phyloP scores from a whole-genome alignment of 768 basidiomycete genomes.

The Suillus occidentalis region DNA sequence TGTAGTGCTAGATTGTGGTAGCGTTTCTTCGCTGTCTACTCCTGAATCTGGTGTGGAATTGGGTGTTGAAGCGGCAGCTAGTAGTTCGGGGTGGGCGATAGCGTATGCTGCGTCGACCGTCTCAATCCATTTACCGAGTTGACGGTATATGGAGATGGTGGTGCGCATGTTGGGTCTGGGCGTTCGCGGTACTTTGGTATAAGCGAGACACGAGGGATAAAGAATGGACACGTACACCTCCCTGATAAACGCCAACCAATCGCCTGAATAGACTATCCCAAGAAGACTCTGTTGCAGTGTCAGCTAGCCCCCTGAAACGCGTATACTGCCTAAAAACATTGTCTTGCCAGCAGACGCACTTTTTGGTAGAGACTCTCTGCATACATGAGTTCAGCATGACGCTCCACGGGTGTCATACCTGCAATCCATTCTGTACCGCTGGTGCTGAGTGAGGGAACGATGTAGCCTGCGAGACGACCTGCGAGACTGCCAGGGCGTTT shows the following conservation, averaged over 20 bases:
- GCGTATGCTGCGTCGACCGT: constrained; percentile 55
- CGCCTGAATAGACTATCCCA: constrained; percentile 87
- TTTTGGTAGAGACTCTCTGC: constrained; percentile 81
- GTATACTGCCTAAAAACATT: constrained; percentile 38
- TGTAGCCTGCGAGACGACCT: constrained; percentile 59
- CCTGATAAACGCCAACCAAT: constrained; percentile 92
- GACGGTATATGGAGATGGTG: constrained; percentile 78
- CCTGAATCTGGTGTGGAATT: neutral
- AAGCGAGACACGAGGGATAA: constrained; percentile 4
- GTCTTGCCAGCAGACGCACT: constrained; percentile 26
- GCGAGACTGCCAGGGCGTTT: constrained; percentile 70
- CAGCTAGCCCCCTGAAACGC: neutral
- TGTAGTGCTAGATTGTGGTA: neutral
- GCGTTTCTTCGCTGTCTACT: neutral
- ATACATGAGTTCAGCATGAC: constrained; percentile 90
- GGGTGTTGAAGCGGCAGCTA: neutral
- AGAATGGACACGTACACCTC: constrained; percentile 65
- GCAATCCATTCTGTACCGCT: constrained; percentile 62
- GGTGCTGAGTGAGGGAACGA: constrained; percentile 57
- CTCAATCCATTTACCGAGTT: constrained; percentile 76
- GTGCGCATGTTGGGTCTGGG: constrained; percentile 87
- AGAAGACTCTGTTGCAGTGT: constrained; percentile 58
- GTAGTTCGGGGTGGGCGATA: constrained; percentile 32
- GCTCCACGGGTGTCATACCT: constrained; percentile 76
- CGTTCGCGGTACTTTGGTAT: neutral